Evolutionary conservation across 75 land plant genomes (phyloP), one percentile per base, ranked within the genome.

Genomic region (Sequoiadendron giganteum): DNA sequence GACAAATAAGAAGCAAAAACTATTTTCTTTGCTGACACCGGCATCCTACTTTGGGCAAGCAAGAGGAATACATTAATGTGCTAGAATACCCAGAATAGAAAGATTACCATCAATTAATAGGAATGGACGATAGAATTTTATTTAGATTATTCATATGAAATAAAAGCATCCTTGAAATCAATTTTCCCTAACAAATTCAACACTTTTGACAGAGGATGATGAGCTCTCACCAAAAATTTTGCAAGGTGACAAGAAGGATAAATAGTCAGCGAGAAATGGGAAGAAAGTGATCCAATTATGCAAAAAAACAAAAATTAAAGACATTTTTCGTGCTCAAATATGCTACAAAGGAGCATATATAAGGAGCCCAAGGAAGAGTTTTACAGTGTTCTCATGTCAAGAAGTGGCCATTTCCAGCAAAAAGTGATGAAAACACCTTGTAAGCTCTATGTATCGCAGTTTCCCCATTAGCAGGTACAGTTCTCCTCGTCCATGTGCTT

Each of bases 301-400:
- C 42, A n/a, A 42, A 81, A 28, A 47, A n/a, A 9, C 16, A 43
- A 2, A 82, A 42, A 5, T 30, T 82, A 47, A 82, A 82, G 32
- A 45, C 28, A 19, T n/a, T 82, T 45, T 42, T 8, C 52, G 10
- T 43, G 84, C 52, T 82, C 34, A 45, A n/a, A 45, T 45, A 42
- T n/a, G 76, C 76, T 73, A 7, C 28, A 32, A 73, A 73, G 36
- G 36, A 45, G 21, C 84, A 47, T 10, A 11, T 45, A 42, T 19
- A 45, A 82, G 42, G 47, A 42, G 52, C 13, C 45, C 49, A 82
- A 82, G 36, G 38, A 73, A 32, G 76, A 19, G 9, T 79, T 82
- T 45, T 32, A 47, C 40, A 82, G 84, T 30, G 52, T 45, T 82
- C 45, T 45, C 49, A 45, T 82, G 84, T 82, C 84, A 82, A 43